Percentiles rank a stretch among this genome's conserved stretches.
phyloP scores from a whole-genome alignment of 768 basidiomycete species.

The Pisolithus albus region DNA sequence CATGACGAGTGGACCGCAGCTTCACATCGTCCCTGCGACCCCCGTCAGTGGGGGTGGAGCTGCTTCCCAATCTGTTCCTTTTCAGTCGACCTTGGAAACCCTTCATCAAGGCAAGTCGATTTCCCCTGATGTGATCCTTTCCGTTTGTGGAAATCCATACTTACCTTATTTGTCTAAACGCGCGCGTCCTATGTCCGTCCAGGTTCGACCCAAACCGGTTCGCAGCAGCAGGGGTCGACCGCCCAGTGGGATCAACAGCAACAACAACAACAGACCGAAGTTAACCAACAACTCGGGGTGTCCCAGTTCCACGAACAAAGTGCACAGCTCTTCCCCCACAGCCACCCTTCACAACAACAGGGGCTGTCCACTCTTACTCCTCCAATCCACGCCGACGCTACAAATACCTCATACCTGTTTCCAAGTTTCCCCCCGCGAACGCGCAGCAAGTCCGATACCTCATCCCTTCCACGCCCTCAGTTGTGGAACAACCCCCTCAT shows the following conservation, averaged over 20 bases:
- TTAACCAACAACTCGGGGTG: constrained; percentile 23
- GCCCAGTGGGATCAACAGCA: constrained; percentile 31
- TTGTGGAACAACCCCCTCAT: constrained; percentile 42
- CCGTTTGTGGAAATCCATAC: constrained; percentile 26
- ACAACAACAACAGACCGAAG: constrained; percentile 29
- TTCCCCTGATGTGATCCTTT: constrained; percentile 21
- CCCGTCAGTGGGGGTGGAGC: constrained; percentile 61
- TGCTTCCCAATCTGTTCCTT: constrained; percentile 40
- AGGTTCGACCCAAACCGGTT: constrained; percentile 26
- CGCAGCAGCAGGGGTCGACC: constrained; percentile 29
- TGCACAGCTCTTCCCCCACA: constrained; percentile 28
- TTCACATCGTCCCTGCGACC: constrained; percentile 80
- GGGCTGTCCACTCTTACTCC: constrained; percentile 30
- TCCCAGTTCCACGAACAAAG: constrained; percentile 23
- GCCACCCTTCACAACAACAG: constrained; percentile 23
- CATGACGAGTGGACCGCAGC: constrained; percentile 47
- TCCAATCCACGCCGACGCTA: constrained; percentile 28
- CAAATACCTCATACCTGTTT: constrained; percentile 33
- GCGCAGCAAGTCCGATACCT: constrained; percentile 57
- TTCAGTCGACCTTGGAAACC: constrained; percentile 44
- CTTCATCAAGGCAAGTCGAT: constrained; percentile 47
- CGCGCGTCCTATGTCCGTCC: constrained; percentile 23
- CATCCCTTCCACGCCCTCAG: constrained; percentile 42
- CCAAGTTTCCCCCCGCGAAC: constrained; percentile 36
- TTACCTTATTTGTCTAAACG: constrained; percentile 22